phyloP scores from a whole-genome alignment of 768 basidiomycete genomes.

The Lentinula raphanica region DNA sequence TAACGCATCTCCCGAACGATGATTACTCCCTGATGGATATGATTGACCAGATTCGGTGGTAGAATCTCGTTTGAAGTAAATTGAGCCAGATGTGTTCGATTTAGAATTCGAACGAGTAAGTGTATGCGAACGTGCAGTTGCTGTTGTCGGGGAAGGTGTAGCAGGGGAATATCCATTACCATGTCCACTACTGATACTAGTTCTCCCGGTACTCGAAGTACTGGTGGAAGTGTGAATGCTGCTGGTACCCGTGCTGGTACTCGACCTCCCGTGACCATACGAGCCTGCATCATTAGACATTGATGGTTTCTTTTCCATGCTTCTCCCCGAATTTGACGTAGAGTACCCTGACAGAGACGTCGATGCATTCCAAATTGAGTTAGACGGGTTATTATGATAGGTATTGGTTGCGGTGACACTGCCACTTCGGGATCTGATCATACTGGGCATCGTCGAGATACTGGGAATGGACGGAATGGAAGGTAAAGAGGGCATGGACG shows the following conservation, averaged over 20 bases:
- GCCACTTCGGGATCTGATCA: neutral
- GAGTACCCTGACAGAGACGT: slow-evolving; percentile 37
- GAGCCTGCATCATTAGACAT: neutral
- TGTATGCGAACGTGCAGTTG: neutral
- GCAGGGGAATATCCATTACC: neutral
- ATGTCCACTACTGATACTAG: neutral
- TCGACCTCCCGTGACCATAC: neutral
- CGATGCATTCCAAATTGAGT: slow-evolving; percentile 3
- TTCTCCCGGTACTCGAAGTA: neutral
- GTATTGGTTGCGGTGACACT: neutral
- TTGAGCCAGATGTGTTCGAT: neutral
- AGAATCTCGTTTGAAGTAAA: neutral
- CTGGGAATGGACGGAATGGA: neutral
- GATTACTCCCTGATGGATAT: neutral
- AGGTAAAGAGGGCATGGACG: neutral
- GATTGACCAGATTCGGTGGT: neutral
- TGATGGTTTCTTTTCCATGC: neutral
- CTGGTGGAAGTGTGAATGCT: neutral
- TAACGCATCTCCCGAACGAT: neutral
- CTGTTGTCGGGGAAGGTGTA: neutral
- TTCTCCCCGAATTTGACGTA: slow-evolving; percentile 22
- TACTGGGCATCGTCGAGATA: neutral
- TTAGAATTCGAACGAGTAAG: neutral
- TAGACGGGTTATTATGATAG: neutral
- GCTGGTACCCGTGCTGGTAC: neutral